Evolutionary conservation across 2,329 filamentous ascomycete genomes (phyloP), one percentile per base, ranked within the genome.

Genomic region (Xylaria hypoxylon): DNA sequence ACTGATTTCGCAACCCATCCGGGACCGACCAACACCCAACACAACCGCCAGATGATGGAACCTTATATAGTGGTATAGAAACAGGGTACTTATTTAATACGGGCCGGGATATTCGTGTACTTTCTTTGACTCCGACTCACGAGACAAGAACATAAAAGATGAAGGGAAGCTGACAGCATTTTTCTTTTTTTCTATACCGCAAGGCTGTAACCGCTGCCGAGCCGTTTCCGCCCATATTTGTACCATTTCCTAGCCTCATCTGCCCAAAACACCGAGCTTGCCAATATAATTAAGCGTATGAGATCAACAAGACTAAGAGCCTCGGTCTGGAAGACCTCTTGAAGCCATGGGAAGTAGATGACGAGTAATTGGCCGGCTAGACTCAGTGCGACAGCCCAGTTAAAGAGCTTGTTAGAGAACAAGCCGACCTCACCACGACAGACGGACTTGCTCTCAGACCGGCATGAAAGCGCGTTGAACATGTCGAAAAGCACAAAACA

Each of bases 401-500:
- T 98, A 82, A 99, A 99, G 80, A 99, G 91, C 67, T 89, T 91
- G 77, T 99, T 99, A 8, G 90, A 89, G 64, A 96, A 92, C 13
- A 97, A 79, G 8, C 91, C 89, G 57, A 97, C 85, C 77, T 99
- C 94, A 45, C 96, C 95, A 28, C 91, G 86, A 3, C 99, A 86
- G 5, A 99, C 85, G 11, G 92, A 96, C 79, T 98, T 98, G 69
- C 87, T 89, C 77, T 97, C 94, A 7, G 92, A 96, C 53, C 96
- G 92, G 80, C 96, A 99, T 17, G 93, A 91, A 24, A 99, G 85
- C 1, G 96, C 96, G 79, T 99, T 98, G 85, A 98, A 97, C 96
- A 99, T 99, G 84, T 99, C 96, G 80, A 98, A 99, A 60, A 99
- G 87, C 51, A 99, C 96, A 77, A 99, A 99, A 80, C 94, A 97